A percentile compares a stretch with the other conserved stretches of the same genome.
Conservation (phyloP, 2,329 filamentous ascomycete genomes). For the Fusarium globosum region DNA sequence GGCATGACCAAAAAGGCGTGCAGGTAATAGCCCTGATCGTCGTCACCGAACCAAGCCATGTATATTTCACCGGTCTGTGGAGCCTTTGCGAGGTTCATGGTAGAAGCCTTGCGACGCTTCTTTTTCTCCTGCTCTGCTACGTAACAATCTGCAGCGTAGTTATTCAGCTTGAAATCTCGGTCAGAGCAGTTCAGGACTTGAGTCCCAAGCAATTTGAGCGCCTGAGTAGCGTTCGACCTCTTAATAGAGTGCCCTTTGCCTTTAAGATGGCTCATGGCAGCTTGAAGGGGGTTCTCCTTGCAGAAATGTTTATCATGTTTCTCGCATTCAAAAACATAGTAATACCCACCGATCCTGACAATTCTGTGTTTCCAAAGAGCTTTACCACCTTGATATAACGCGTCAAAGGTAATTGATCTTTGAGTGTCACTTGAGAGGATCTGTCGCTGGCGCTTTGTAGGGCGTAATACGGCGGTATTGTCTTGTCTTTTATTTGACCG, state of each 20-base stretch:
- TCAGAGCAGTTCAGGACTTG: rapidly evolving
- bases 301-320: rapidly evolving
- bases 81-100: rapidly evolving
- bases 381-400: rapidly evolving
- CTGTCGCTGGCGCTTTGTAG: background rate
- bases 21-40: background rate
- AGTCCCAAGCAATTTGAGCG: background rate
- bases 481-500: too few species aligned
- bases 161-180: rapidly evolving
- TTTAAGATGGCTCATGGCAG: background rate
- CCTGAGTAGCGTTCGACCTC: rapidly evolving
- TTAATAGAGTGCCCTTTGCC: background rate
- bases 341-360: rapidly evolving
- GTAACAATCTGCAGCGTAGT: background rate
- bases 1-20: background rate
- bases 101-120: background rate
- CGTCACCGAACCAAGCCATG: background rate
- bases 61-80: background rate
- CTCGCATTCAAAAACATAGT: background rate
- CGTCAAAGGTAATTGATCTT: rapidly evolving
- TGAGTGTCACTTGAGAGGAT: rapidly evolving
- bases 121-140: background rate
- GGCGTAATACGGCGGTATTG: too few species aligned
- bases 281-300: rapidly evolving
- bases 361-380: background rate